Evolutionary conservation across 768 basidiomycete species (phyloP), one percentile per base, ranked within the genome.

Genomic region (Pulveroboletus sp.): DNA sequence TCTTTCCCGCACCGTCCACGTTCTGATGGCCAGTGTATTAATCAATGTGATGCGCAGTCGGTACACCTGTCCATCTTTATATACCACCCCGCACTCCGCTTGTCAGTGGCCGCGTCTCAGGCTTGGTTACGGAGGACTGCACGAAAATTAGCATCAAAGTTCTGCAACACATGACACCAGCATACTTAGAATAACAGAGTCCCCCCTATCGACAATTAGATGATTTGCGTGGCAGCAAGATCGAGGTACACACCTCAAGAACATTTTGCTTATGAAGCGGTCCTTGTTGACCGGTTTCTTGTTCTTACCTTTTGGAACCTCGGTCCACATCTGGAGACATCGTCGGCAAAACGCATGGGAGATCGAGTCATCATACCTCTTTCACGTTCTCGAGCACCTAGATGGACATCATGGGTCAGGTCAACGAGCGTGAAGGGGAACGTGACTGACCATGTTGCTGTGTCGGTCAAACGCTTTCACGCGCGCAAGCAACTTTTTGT

Each of bases 211-310:
- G 36, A 43, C 45, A 30, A 48, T 57, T 42, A 64, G 51, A 45
- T 45, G 10, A 50, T 6, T 47, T 26, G 52, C 32, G 34, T 19
- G 31, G 50, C 31, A 34, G 39, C 39, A 38, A 36, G 48, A 24
- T 29, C 38, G n/a, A 20, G 43, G 20, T 31, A 68, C 82, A 44
- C 61, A 88, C 89, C 92, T 80, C 54, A 98, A 72, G 72, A 95
- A 98, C 93, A 99, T 95, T 74, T 98, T 99, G 69, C 93, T 95
- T 68, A 99, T 95, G 75, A 98, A 99, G 41, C 96, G 81, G 71
- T 98, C 96, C 73, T 98, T 98, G 77, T 98, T 98, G 49, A 98
- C 85, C 7, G 96, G 91, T 66, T 97, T 98, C 76, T 96, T 97
- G 66, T 93, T 93, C 74, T 98, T 98, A 34, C 93, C 93, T 71